A percentile compares a stretch with the other conserved stretches of the same genome.
These are phyloP conservation scores for Cephaloascus albidus DNA, from an alignment of 805 yeast genomes.

Conservation along the genomic window DNA sequence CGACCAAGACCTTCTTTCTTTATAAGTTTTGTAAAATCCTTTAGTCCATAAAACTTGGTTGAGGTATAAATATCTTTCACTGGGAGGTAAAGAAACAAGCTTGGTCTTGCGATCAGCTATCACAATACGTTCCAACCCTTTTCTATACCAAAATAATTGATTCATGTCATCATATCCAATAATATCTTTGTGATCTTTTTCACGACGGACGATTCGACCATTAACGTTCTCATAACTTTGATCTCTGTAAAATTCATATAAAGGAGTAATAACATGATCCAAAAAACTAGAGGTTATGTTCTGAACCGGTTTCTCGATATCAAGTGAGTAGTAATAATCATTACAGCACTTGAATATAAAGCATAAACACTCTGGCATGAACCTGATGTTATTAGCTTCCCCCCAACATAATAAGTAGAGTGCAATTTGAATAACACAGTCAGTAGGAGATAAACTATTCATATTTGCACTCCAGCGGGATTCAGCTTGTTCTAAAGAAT, in stretches of 20 bases:
- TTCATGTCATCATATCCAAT: slow-evolving; percentile 90
- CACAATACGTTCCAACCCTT: slow-evolving; percentile 52
- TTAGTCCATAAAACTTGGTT: slow-evolving; percentile 55
- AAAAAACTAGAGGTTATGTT: slow-evolving; percentile 33
- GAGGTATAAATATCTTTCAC: slow-evolving; percentile 47
- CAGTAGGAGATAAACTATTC: slow-evolving; percentile 39
- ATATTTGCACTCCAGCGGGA: slow-evolving; percentile 42
- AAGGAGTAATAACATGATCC: slow-evolving; percentile 66
- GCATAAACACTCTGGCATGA: slow-evolving; percentile 84
- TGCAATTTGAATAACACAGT: slow-evolving; percentile 54
- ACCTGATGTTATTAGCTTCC: slow-evolving; percentile 78
- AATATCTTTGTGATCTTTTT: slow-evolving; percentile 55
- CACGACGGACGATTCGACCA: slow-evolving; percentile 35
- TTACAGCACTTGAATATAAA: slow-evolving; percentile 77
- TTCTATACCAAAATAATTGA: slow-evolving; percentile 77
- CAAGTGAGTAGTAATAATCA: slow-evolving; percentile 49
- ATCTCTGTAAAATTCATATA: slow-evolving; percentile 51
- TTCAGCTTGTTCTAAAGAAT: slow-evolving; percentile 32
- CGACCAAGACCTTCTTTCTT: slow-evolving; percentile 68
- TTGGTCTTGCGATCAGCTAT: slow-evolving; percentile 31
- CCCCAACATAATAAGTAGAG: slow-evolving; percentile 80
- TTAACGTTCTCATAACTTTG: slow-evolving; percentile 39
- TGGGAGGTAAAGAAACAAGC: slow-evolving; percentile 44
- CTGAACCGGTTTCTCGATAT: slow-evolving; percentile 18
- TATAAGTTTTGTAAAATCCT: slow-evolving; percentile 67